phyloP scores from a whole-genome alignment of 371 early-diverging fungal genomes.

The Coemansia sp. region DNA sequence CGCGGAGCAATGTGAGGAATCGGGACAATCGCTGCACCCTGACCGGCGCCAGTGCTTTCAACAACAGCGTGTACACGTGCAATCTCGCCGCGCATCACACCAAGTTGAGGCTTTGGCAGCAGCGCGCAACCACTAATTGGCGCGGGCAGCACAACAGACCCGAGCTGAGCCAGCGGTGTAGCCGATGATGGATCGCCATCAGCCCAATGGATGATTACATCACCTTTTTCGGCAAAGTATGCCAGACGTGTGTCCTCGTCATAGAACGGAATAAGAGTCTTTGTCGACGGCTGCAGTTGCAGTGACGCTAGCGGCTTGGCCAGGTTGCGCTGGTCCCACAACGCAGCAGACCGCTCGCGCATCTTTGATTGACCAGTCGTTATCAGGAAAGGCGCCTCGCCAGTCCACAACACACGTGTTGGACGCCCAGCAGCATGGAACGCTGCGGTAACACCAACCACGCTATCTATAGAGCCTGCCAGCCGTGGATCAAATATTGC shows the following conservation, averaged over 20 bases:
- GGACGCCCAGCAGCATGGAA: constrained; percentile 67
- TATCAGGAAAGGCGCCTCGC: constrained; percentile 60
- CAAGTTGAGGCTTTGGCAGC: constrained; percentile 65
- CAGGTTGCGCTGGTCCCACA: constrained; percentile 73
- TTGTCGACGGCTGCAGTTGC: constrained; percentile 63
- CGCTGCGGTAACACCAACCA: constrained; percentile 49
- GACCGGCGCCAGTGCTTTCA: constrained; percentile 45
- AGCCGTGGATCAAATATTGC: constrained; percentile 67
- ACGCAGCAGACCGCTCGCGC: constrained; percentile 64
- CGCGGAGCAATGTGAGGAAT: constrained; percentile 68
- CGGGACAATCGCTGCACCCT: constrained; percentile 58
- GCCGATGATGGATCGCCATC: constrained; percentile 54
- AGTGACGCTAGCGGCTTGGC: constrained; percentile 55
- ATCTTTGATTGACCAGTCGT: constrained; percentile 69
- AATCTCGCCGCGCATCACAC: constrained; percentile 78
- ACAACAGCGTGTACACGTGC: constrained; percentile 62
- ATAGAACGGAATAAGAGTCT: constrained; percentile 65
- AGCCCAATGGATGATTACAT: constrained; percentile 64
- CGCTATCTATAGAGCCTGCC: constrained; percentile 16
- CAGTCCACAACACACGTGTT: constrained; percentile 67
- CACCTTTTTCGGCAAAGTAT: constrained; percentile 69
- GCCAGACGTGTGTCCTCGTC: constrained; percentile 76
- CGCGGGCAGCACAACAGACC: constrained; percentile 53
- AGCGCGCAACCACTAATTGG: constrained; percentile 61
- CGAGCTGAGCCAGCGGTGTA: constrained; percentile 53